phyloP scores from a whole-genome alignment of 352 stramenopile species.

The Phytopythium cucurbitacearum region DNA sequence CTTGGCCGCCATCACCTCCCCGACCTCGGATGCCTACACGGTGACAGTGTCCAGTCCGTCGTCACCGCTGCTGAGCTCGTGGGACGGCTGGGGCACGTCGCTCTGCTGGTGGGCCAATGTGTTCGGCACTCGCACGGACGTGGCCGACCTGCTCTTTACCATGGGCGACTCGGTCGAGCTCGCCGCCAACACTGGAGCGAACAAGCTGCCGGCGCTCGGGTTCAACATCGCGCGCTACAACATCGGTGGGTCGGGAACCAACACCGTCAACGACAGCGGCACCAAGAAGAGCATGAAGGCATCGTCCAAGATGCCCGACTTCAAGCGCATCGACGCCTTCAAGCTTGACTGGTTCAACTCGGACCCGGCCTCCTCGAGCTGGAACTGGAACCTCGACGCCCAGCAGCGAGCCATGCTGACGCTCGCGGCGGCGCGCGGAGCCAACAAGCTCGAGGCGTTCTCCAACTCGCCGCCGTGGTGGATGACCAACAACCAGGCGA shows the following conservation, averaged over 20 bases:
- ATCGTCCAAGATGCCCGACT: constrained; percentile 45
- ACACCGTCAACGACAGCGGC: constrained; percentile 30
- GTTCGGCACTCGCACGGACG: constrained; percentile 43
- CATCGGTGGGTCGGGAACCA: constrained; percentile 34
- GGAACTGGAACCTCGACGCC: constrained; percentile 40
- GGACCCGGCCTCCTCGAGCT: constrained; percentile 33
- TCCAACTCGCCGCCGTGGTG: constrained; percentile 63
- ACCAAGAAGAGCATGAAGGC: constrained; percentile 34
- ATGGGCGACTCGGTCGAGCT: constrained; percentile 30
- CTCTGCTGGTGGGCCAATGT: constrained; percentile 64
- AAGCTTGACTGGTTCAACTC: constrained; percentile 46
- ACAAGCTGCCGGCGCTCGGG: constrained; percentile 29
- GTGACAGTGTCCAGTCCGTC: not conserved
- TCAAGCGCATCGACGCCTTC: constrained; percentile 46
- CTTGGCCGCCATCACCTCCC: no score
- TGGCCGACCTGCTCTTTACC: constrained; percentile 57
- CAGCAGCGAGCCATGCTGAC: constrained; percentile 40
- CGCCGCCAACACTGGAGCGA: constrained; percentile 4
- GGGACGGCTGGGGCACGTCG: constrained; percentile 60
- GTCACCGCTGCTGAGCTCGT: constrained; percentile 15
- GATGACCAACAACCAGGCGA: constrained; percentile 55
- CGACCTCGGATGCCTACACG: no score
- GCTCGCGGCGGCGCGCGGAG: constrained; percentile 31
- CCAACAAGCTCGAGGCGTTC: constrained; percentile 43
- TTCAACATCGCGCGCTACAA: constrained; percentile 67